Evolutionary conservation across 371 early-diverging fungal species (phyloP).

Genomic region (Lichtheimia corymbifera): DNA sequence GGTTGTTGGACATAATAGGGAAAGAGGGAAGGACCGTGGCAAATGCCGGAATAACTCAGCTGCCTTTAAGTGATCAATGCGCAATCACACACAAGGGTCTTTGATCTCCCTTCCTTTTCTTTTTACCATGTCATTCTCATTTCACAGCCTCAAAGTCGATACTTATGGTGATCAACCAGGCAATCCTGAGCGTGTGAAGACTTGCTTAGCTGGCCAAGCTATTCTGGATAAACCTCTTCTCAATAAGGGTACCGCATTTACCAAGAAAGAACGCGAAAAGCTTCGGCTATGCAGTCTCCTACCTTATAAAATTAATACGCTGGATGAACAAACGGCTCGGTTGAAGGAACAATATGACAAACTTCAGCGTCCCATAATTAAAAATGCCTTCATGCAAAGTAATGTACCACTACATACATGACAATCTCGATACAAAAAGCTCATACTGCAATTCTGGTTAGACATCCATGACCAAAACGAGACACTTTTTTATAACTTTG

Average conservation of each 20-base stretch:
- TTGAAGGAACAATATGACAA: constrained; percentile 12
- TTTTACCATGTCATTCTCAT: too few species aligned
- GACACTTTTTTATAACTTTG: constrained; percentile 27
- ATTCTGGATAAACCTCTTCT: constrained; percentile 14
- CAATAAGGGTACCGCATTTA: constrained; percentile 30
- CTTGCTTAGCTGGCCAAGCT: constrained; percentile 7
- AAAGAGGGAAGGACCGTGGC: constrained; percentile 2
- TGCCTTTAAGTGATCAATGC: neutral
- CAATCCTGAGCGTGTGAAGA: neutral
- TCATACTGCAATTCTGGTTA: neutral
- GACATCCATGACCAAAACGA: constrained; percentile 32
- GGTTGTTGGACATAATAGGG: constrained; percentile 16
- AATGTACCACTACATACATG: neutral
- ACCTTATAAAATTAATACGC: constrained; percentile 19
- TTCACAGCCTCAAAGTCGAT: constrained; percentile 2
- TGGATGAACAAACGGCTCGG: constrained; percentile 22
- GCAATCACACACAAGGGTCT: neutral
- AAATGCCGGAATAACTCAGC: constrained; percentile 1
- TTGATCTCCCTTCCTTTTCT: neutral
- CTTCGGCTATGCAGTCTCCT: constrained; percentile 21
- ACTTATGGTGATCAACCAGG: constrained; percentile 20
- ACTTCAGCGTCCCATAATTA: constrained; percentile 14
- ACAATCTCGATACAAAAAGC: neutral
- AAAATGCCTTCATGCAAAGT: constrained; percentile 21
- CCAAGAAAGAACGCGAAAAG: constrained; percentile 29